Conservation (phyloP, 2,329 filamentous ascomycete species). For the Myotisia sp. region DNA sequence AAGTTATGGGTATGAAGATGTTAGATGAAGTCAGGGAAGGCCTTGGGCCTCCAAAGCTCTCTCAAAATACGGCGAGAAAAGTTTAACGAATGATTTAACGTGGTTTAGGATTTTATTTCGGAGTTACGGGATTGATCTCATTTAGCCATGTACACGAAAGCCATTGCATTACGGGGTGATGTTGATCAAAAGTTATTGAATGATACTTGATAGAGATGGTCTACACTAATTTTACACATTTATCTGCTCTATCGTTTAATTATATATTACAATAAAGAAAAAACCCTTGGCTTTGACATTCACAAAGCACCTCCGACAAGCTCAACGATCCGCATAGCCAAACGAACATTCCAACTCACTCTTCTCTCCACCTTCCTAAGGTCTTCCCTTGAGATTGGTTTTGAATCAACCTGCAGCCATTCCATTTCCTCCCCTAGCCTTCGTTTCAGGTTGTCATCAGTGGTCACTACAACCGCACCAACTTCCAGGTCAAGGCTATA, state of each 20-base stretch:
- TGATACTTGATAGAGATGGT: too few relatives aligned
- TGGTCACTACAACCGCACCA: constrained; percentile 73
- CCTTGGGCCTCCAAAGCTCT: constrained; percentile 60
- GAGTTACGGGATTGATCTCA: constrained; percentile 17
- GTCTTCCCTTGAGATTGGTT: constrained; percentile 56
- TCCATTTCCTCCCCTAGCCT: constrained; percentile 65
- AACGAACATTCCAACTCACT: constrained; percentile 67
- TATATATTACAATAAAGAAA: not conserved
- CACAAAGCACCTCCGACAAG: constrained; percentile 77
- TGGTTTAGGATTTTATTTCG: constrained; percentile 12
- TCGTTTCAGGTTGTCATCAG: constrained; percentile 54
- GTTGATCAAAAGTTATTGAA: too few relatives aligned
- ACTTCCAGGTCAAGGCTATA: constrained; percentile 87
- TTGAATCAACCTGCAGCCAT: constrained; percentile 64
- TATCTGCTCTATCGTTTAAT: too few relatives aligned
- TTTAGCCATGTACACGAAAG: too few relatives aligned
- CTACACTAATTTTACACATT: too few relatives aligned
- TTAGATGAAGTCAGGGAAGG: constrained; percentile 76
- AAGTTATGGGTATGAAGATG: constrained; percentile 70
- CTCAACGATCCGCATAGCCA: constrained; percentile 89
- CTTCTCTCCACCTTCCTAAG: constrained; percentile 68
- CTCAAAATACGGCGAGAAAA: constrained; percentile 5
- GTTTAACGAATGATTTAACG: not conserved
- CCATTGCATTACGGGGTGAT: too few relatives aligned
- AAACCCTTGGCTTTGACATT: constrained; percentile 6